Base-by-base conservation (phyloP, 345 rosid genomes). In the Pseudoturritis turrita region DNA sequence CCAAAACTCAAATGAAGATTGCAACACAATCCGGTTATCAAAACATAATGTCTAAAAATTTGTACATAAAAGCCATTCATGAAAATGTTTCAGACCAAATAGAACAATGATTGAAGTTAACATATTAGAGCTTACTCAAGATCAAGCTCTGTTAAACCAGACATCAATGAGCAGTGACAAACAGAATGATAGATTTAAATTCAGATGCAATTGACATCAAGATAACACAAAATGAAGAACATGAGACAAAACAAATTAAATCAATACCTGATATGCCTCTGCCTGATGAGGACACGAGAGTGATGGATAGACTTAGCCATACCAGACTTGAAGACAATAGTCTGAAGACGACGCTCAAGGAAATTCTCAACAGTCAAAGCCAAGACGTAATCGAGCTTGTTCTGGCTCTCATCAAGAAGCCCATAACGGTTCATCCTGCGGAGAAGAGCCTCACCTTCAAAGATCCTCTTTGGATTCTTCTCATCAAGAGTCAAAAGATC, bases 381-480 rank as follows among this genome's bases (percentile, higher is more conserved):
- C 82, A 87, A 64, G 60, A 87, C 88, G 59, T 87, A 87, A 79
- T 87, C 92, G 6, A 87, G 92, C 77, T 85, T 87, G 87, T 87
- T 87, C 82, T 87, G 88, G 60, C 85, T 80, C 87, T 87, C 91
- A 8, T 87, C 91, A 45, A 87, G 68, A 10, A 87, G 83, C 0
- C 89, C 87, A 76, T 78, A 87, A 21, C 85, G 78, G 78, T 84
- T 82, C 88, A 87, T 86, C 71, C 87, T 79, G 10, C 88, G 62
- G 0, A 87, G 79, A 11, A 84, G 83, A 2, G 91, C 89, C 44
- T 87, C 89, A 59, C 87, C 91, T 78, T 85, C 87, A 29, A 87
- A 87, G 53, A 87, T 87, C 25, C 87, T 78, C 3, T 72, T 78
- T 0, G 89, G 81, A 22, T 72, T 84, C 78, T 83, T 86, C 85